phyloP scores from a whole-genome alignment of 2,329 filamentous ascomycete genomes.

The Trichoderma semiorbis region DNA sequence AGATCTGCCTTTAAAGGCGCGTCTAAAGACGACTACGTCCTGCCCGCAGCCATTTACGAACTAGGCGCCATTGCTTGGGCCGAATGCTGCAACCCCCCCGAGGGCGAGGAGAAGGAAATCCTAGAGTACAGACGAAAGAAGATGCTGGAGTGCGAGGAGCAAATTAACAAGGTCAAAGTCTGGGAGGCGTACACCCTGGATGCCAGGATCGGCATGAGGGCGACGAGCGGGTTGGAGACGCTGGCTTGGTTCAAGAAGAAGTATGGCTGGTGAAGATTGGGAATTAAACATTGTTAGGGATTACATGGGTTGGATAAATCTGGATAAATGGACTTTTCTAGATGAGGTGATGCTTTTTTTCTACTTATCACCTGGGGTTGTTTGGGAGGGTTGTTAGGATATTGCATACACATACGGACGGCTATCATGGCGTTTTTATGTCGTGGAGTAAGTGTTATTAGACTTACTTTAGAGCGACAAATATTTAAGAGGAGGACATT shows the following conservation, averaged over 20 bases:
- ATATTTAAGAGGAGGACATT: not conserved
- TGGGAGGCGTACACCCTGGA: conserved; percentile 75
- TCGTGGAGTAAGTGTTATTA: not conserved
- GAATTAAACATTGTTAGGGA: not conserved
- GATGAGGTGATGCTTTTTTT: not conserved
- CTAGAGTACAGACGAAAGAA: conserved; percentile 43
- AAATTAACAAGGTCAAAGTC: conserved; percentile 62
- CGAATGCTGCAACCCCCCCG: conserved; percentile 49
- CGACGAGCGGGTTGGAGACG: conserved; percentile 66
- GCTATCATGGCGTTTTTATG: conserved; percentile 1
- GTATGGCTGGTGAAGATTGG: conserved; percentile 28
- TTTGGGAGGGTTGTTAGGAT: not conserved
- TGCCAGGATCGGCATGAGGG: conserved; percentile 68
- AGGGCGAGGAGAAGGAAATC: conserved; percentile 29
- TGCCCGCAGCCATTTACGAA: conserved; percentile 80
- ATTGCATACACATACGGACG: conserved; percentile 4
- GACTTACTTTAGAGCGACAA: not conserved
- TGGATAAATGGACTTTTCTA: not conserved
- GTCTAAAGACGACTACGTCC: conserved; percentile 65
- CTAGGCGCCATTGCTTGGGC: conserved; percentile 78
- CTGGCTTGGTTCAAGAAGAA: conserved; percentile 52
- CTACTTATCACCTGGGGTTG: not conserved
- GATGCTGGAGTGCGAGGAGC: conserved; percentile 59
- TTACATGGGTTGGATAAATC: not conserved
- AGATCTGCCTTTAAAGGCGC: conserved; percentile 56